Evolutionary conservation across 345 rosid genomes (phyloP), one percentile per base, ranked within the genome.

Genomic region (Pelargonium nanum): DNA sequence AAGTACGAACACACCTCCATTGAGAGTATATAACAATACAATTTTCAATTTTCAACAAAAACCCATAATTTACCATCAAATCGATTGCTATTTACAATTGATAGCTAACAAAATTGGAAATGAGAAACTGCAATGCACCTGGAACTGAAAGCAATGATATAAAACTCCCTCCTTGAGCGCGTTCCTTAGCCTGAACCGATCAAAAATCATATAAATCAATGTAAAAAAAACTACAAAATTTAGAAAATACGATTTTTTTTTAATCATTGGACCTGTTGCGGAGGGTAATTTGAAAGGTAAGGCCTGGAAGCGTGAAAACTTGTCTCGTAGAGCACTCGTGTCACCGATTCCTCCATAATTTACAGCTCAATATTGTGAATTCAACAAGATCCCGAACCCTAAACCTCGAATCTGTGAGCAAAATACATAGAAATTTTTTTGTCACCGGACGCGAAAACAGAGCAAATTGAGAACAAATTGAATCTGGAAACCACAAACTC

Each of bases 281-380:
- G 95, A 77, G 96, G 95, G 51, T 88, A 86, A 75, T 76, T 80
- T 56, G 91, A 78, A 61, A 63, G 50, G 75, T 65, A 82, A 24
- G 84, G 87, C 53, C 85, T 23, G 22, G 93, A 79, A 55, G 84
- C 87, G 57, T 86, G 98, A 71, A 44, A 67, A 17, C 85, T 86
- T 9, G 70, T 81, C 87, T 85, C 96, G 67, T 74, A 92, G 59
- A 89, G 72, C 45, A 85, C 81, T 73, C 77, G 56, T 44, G 55
- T 65, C 1, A 57, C 68, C 19, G 71, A 28, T 16, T 63, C 77
- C 53, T 68, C 80, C 87, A 77, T 80, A 25, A 67, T 67, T 74
- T 51, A 62, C 22, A 12, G 53, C 19, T 34, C 10, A 17, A 5
- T n/a, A 19, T 12, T 22, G 44, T 9, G 44, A 4, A 17, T 21